A percentile compares a stretch with the other conserved stretches of the same genome.
phyloP scores from a whole-genome alignment of 371 early-diverging fungal genomes.

The Neoconidiobolus thromboides region DNA sequence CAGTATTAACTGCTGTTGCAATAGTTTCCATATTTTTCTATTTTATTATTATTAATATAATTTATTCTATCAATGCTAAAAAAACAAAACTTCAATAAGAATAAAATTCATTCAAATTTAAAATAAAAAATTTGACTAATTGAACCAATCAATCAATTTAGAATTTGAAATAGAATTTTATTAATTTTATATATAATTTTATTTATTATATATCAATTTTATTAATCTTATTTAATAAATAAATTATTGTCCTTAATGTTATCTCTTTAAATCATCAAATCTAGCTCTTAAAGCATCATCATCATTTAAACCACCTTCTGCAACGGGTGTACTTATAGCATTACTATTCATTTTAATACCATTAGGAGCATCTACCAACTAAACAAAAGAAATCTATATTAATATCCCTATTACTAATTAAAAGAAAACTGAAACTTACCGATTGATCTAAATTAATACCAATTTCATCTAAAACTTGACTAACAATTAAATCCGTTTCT shows the following conservation, averaged over 20 bases:
- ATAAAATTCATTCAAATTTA: too few relatives aligned
- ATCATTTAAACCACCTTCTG: constrained; percentile 27
- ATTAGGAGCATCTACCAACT: constrained; percentile 40
- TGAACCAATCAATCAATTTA: too few relatives aligned
- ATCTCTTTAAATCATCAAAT: constrained; percentile 68
- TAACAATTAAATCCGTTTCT: constrained; percentile 67
- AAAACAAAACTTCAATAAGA: too few relatives aligned
- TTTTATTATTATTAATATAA: too few relatives aligned
- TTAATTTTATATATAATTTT: too few relatives aligned
- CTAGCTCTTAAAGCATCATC: constrained; percentile 82
- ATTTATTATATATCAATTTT: too few relatives aligned
- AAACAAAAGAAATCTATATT: constrained; percentile 7
- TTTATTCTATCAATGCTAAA: too few relatives aligned
- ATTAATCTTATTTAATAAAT: background rate
- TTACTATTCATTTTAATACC: constrained; percentile 25
- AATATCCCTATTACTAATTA: constrained; percentile 1
- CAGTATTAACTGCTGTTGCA: too few relatives aligned
- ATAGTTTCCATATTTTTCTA: too few relatives aligned
- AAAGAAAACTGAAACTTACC: constrained; percentile 15
- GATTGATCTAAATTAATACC: constrained; percentile 53
- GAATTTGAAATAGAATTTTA: too few relatives aligned
- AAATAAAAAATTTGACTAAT: too few relatives aligned
- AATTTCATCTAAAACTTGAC: constrained; percentile 88
- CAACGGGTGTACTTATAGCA: constrained; percentile 19
- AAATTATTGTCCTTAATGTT: constrained; percentile 19